Conservation (phyloP, 805 yeast genomes). For the Candida krabiensis region DNA sequence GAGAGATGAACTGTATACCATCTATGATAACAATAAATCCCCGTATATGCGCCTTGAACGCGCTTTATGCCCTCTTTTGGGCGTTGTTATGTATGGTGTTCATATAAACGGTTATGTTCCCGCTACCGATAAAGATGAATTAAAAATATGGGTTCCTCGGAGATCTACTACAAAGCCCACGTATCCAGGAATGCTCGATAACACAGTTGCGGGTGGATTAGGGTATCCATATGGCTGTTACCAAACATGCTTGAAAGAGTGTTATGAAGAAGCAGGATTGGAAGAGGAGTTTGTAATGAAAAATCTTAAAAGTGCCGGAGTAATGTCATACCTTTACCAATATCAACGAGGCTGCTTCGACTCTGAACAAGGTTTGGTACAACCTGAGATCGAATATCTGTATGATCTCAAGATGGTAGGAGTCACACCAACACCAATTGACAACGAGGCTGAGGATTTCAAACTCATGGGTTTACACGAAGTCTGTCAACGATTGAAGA, state of each 20-base stretch:
- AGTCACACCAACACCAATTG: constrained; percentile 56
- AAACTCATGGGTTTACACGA: constrained; percentile 59
- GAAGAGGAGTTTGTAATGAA: constrained; percentile 45
- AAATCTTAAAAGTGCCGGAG: constrained; percentile 56
- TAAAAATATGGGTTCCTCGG: constrained; percentile 81
- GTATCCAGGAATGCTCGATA: constrained; percentile 88
- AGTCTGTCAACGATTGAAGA: constrained; percentile 46
- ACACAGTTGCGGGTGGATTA: constrained; percentile 93
- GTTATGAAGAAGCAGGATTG: constrained; percentile 91
- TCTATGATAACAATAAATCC: constrained; percentile 53
- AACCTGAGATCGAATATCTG: constrained; percentile 84
- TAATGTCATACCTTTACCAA: constrained; percentile 62
- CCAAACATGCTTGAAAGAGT: constrained; percentile 84
- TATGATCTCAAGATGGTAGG: constrained; percentile 66
- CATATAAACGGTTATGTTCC: constrained; percentile 78
- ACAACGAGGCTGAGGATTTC: constrained; percentile 78
- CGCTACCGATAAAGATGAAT: constrained; percentile 35
- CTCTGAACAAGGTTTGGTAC: constrained; percentile 58
- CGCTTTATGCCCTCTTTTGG: constrained; percentile 76
- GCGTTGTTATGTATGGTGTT: constrained; percentile 87
- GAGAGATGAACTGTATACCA: constrained; percentile 81
- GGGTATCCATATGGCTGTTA: constrained; percentile 74
- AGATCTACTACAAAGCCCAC: constrained; percentile 79
- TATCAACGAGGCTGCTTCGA: constrained; percentile 30
- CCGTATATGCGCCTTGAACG: constrained; percentile 78